These are phyloP conservation scores for Debaryomyces sp. DNA, from an alignment of 1,139 yeast species.

Conservation along the genomic window DNA sequence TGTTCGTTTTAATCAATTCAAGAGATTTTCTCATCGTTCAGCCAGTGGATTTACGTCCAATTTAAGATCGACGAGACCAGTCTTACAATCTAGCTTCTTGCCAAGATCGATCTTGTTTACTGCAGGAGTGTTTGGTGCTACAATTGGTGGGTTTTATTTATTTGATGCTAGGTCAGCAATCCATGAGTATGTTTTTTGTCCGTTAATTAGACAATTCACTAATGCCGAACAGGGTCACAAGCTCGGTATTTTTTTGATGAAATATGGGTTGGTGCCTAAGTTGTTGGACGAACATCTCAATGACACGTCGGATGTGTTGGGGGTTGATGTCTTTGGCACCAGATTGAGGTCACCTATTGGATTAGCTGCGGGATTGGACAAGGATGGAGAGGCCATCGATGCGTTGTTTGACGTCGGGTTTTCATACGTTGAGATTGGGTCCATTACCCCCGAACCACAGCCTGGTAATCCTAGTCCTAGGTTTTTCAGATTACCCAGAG, in stretches of 20 bases:
- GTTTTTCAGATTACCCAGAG: constrained; percentile 81
- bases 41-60: background rate
- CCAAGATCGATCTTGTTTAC: constrained; percentile 30
- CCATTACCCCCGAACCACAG: constrained; percentile 90
- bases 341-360: constrained; percentile 79
- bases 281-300: constrained; percentile 49
- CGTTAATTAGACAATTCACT: constrained; percentile 67
- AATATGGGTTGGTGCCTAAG: constrained; percentile 68
- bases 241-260: constrained; percentile 70
- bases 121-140: constrained; percentile 29
- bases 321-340: constrained; percentile 65
- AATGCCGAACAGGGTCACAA: constrained; percentile 86
- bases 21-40: background rate
- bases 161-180: constrained; percentile 81
- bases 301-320: constrained; percentile 53
- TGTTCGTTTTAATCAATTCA: constrained; percentile 1
- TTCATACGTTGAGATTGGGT: constrained; percentile 89
- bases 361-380: constrained; percentile 94
- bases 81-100: constrained; percentile 25
- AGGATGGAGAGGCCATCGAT: constrained; percentile 93
- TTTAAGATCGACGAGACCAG: constrained; percentile 4
- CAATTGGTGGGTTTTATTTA: constrained; percentile 41
- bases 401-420: constrained; percentile 78
- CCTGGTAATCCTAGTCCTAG: constrained; percentile 94
- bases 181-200: constrained; percentile 81